Percentiles rank a stretch among this genome's conserved stretches.
These are phyloP conservation scores for Trichoderma polysporum DNA, from an alignment of 2,329 filamentous ascomycete genomes.

Conservation along the genomic window DNA sequence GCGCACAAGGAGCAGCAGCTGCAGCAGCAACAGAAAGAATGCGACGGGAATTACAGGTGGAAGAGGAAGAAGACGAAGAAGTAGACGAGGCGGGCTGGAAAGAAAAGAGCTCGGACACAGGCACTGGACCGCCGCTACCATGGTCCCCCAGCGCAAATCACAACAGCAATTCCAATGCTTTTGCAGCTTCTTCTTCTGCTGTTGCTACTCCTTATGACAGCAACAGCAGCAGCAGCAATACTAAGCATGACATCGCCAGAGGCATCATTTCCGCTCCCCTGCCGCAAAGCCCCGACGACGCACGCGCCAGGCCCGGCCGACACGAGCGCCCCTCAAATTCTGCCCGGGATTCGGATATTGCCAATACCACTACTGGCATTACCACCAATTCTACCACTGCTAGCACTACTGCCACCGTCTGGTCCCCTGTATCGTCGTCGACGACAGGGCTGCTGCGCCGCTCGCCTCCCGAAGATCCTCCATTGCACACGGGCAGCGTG, in stretches of 20 bases:
- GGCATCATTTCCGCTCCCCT: conserved; percentile 17
- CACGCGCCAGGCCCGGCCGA: conserved; percentile 20
- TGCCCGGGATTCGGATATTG: conserved; percentile 13
- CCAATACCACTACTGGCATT: background rate
- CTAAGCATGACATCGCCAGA: conserved; percentile 16
- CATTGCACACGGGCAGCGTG: conserved; percentile 39
- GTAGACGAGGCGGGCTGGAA: background rate
- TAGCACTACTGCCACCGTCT: background rate
- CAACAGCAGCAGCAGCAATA: background rate
- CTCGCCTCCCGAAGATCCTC: conserved; percentile 24
- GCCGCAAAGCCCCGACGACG: conserved; percentile 20
- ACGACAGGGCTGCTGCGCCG: background rate
- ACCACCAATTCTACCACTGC: background rate
- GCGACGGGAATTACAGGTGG: background rate
- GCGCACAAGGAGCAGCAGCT: background rate
- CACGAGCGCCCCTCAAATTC: conserved; percentile 14
- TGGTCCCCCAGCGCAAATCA: conserved; percentile 3
- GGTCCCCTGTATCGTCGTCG: background rate
- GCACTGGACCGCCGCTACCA: conserved; percentile 3
- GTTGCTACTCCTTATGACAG: background rate
- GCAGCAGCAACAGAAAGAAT: background rate
- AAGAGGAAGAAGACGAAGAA: background rate
- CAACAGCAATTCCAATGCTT: background rate
- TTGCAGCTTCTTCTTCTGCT: background rate
- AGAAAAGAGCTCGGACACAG: background rate